Evolutionary conservation across 306 rosid genomes (phyloP).

Genomic region (Ziziphus jujuba): DNA sequence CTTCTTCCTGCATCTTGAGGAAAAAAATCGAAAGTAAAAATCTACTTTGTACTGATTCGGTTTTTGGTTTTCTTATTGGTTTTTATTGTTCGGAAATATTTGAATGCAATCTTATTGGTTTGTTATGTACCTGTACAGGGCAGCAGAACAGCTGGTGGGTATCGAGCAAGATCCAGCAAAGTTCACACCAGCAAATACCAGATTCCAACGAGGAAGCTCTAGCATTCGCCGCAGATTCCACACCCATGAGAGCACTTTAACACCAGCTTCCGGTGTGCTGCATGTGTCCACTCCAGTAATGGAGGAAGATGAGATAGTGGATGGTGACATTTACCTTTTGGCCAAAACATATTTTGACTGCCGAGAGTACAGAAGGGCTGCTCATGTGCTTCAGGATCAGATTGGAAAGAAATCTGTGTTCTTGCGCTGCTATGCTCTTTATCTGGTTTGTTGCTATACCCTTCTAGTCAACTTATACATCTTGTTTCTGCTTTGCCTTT

Average conservation of each 20-base stretch:
- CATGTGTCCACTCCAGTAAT: constrained; percentile 85
- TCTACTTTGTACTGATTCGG: background rate
- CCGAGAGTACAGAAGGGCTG: constrained; percentile 84
- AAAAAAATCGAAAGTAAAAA: background rate
- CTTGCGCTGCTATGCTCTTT: constrained; percentile 79
- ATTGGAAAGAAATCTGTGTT: constrained; percentile 70
- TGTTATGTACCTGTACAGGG: constrained; percentile 51
- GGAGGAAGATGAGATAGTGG: constrained; percentile 88
- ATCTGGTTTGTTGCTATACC: constrained; percentile 53
- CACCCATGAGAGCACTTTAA: constrained; percentile 49
- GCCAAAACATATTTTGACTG: constrained; percentile 91
- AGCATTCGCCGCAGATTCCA: constrained; percentile 84
- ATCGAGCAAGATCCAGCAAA: constrained; percentile 87
- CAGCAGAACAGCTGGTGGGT: constrained; percentile 85
- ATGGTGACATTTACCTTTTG: constrained; percentile 72
- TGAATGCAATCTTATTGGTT: background rate
- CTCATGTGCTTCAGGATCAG: constrained; percentile 86
- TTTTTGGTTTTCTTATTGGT: background rate
- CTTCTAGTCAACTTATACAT: background rate
- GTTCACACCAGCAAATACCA: constrained; percentile 88
- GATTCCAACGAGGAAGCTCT: constrained; percentile 94
- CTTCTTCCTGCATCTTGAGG: background rate
- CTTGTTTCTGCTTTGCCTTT: background rate
- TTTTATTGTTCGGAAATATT: background rate
- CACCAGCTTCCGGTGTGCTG: constrained; percentile 74